Evolutionary conservation across 805 yeast genomes (phyloP).

Genomic region (Cyberlindnera amylophila): DNA sequence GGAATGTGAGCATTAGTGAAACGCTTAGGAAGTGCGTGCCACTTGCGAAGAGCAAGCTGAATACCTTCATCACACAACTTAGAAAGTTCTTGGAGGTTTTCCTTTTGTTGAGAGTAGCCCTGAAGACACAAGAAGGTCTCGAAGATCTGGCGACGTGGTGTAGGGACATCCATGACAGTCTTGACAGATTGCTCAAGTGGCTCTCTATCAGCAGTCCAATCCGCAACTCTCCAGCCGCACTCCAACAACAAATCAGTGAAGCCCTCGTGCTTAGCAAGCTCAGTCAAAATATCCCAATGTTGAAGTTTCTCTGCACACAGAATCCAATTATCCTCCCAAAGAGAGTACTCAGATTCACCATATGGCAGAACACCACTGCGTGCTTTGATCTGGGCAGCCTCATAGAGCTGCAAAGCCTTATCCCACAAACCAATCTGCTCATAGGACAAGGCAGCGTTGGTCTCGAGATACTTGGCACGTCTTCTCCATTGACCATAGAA

Average conservation of each 20-base stretch:
- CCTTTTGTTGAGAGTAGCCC: slow-evolving; percentile 88
- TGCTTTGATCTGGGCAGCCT: slow-evolving; percentile 94
- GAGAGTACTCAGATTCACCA: slow-evolving; percentile 88
- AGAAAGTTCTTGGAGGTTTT: slow-evolving; percentile 78
- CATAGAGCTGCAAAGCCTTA: slow-evolving; percentile 89
- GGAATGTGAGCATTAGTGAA: slow-evolving; percentile 84
- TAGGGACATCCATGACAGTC: slow-evolving; percentile 97
- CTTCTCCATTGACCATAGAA: slow-evolving; percentile 98
- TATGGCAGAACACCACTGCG: slow-evolving; percentile 93
- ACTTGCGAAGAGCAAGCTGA: slow-evolving; percentile 83
- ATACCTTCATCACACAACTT: slow-evolving; percentile 93
- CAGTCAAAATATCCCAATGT: slow-evolving; percentile 97
- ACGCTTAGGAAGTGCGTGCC: slow-evolving; percentile 83
- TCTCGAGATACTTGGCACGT: slow-evolving; percentile 89
- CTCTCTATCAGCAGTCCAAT: slow-evolving; percentile 94
- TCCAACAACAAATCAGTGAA: slow-evolving; percentile 92
- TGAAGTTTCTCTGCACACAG: slow-evolving; percentile 94
- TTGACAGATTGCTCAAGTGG: slow-evolving; percentile 92
- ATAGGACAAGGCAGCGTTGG: slow-evolving; percentile 86
- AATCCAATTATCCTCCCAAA: slow-evolving; percentile 99
- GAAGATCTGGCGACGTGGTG: slow-evolving; percentile 93
- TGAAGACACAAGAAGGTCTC: slow-evolving; percentile 92
- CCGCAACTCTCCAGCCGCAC: slow-evolving; percentile 99
- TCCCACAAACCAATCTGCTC: slow-evolving; percentile 97
- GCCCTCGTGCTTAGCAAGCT: slow-evolving; percentile 95